Evolutionary conservation across 441 rosid species (phyloP).

Genomic region (Dalechampia spathulata): DNA sequence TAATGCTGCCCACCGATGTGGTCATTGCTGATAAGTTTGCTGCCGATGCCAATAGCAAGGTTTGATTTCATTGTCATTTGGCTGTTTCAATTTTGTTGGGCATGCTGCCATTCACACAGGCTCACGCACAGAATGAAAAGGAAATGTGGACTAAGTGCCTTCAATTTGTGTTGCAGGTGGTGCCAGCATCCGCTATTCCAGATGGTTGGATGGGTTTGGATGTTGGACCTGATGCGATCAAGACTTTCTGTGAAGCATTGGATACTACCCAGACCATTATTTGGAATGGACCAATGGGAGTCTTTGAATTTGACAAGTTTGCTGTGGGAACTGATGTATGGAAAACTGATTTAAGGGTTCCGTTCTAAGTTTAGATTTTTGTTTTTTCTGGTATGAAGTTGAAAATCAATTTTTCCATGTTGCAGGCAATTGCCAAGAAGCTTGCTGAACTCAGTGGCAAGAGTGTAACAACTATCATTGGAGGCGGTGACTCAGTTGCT

Average conservation of each 20-base stretch:
- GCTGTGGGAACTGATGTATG: conserved; percentile 85
- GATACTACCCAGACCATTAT: conserved; percentile 74
- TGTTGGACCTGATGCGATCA: conserved; percentile 79
- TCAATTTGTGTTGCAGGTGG: conserved; percentile 46
- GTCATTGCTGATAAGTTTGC: conserved; percentile 87
- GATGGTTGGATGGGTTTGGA: conserved; percentile 99
- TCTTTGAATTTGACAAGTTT: conserved; percentile 82
- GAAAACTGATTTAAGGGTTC: neutral
- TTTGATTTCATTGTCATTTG: conserved; percentile 20
- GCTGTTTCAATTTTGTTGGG: neutral
- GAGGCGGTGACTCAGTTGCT: conserved; percentile 96
- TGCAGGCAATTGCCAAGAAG: conserved; percentile 66
- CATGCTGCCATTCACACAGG: neutral
- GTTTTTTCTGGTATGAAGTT: neutral
- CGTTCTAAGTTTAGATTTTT: neutral
- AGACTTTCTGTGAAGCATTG: conserved; percentile 60
- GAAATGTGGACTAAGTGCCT: neutral
- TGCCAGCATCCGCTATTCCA: conserved; percentile 69
- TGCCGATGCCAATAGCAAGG: conserved; percentile 85
- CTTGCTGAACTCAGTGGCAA: conserved; percentile 72
- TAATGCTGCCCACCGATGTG: conserved; percentile 78
- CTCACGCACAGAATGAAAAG: neutral
- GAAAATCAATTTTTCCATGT: neutral
- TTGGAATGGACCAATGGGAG: conserved; percentile 99
- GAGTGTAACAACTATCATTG: conserved; percentile 88